Conservation (phyloP, 441 rosid genomes). For the Cnidoscolus chayamansa region DNA sequence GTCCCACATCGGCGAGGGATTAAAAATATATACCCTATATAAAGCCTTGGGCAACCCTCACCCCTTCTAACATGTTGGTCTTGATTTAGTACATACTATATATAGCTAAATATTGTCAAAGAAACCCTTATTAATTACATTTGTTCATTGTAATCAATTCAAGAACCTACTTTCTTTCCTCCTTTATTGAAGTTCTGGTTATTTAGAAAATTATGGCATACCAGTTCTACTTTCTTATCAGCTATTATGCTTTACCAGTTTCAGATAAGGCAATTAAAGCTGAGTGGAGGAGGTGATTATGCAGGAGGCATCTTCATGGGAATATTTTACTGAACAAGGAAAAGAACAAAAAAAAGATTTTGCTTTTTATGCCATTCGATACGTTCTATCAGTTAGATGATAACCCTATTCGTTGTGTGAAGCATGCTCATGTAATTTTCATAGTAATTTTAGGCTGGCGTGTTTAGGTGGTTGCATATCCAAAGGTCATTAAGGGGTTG, state of each 20-base stretch:
- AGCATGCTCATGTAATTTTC: background rate
- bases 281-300: conserved; percentile 72
- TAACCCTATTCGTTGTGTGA: conserved; percentile 5
- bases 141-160: no score
- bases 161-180: no score
- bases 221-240: background rate
- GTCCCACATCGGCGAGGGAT: no score
- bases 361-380: background rate
- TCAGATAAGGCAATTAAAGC: conserved; percentile 58
- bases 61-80: no score
- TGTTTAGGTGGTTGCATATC: conserved; percentile 8
- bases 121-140: no score
- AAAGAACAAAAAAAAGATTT: conserved; percentile 12
- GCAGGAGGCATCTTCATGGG: conserved; percentile 8
- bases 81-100: no score
- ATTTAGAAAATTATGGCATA: background rate
- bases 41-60: no score
- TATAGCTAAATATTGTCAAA: no score
- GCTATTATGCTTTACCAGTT: conserved; percentile 7
- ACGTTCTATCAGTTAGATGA: background rate
- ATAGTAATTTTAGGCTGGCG: background rate
- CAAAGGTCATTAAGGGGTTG: background rate
- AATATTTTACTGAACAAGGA: conserved; percentile 16
- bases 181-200: no score
- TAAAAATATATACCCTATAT: no score